Conservation (phyloP, 371 early-diverging fungal genomes). For the Rhizopus microsporus region DNA sequence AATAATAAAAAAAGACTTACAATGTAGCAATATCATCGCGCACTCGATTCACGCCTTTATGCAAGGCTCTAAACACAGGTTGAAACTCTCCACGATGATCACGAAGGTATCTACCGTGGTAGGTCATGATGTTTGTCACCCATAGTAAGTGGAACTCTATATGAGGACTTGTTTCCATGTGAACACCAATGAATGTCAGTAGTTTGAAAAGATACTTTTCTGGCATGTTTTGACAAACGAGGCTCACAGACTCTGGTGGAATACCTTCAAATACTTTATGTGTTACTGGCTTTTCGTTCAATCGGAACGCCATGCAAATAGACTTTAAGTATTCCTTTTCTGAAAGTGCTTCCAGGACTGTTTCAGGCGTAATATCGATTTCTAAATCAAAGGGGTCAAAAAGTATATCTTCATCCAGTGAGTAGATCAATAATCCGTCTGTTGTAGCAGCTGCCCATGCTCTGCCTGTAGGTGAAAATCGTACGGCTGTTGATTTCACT, state of each 20-base stretch:
- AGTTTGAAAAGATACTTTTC: conserved; percentile 82
- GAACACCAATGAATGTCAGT: conserved; percentile 77
- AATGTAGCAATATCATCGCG: conserved; percentile 76
- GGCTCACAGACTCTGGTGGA: conserved; percentile 73
- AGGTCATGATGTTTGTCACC: conserved; percentile 70
- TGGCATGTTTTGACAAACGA: conserved; percentile 80
- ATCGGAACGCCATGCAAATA: conserved; percentile 86
- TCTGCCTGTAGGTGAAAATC: conserved; percentile 92
- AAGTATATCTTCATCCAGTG: conserved; percentile 85
- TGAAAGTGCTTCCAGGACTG: conserved; percentile 69
- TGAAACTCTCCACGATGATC: conserved; percentile 77
- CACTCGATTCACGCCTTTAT: conserved; percentile 71
- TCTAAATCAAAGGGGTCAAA: conserved; percentile 99
- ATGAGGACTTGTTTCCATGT: conserved; percentile 77
- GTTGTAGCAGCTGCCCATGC: conserved; percentile 97
- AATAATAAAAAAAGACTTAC: conserved; percentile 51
- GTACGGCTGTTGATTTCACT: conserved; percentile 79
- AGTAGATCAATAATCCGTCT: conserved; percentile 93
- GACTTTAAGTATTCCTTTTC: conserved; percentile 82
- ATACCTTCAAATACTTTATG: conserved; percentile 79
- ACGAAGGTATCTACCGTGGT: conserved; percentile 83
- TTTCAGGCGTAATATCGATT: conserved; percentile 91
- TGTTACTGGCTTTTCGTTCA: conserved; percentile 82
- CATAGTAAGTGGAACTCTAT: conserved; percentile 89
- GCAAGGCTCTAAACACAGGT: conserved; percentile 75